Evolutionary conservation across 257 asterid genomes (phyloP), one percentile per base, ranked within the genome.

Genomic region (Mitragyna speciosa): DNA sequence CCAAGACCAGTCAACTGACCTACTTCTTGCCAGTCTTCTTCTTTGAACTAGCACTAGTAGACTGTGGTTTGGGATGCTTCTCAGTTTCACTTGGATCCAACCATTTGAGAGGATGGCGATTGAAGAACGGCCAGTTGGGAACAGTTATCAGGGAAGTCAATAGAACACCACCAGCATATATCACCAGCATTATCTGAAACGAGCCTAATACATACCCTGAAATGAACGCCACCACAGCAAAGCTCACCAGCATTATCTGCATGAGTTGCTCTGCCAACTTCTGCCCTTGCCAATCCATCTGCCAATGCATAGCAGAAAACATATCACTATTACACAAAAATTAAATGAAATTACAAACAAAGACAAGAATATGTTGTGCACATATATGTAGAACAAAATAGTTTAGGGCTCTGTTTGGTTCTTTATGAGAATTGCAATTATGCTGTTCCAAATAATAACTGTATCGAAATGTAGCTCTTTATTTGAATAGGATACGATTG

Each of bases 211-310:
- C 72, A 41, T 70, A 81, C 33, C 84, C 81, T 0, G 49, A 33
- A 47, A 71, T 17, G 31, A 76, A 61, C 5, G 78, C 52, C 70
- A 41, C 75, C 30, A 19, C 76, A 17, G 84, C 84, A 28, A 71
- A 81, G 41, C 63, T 63, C 71, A 81, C 74, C 66, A 81, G 66
- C 81, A 81, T 9, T 33, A 81, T 70, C 84, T 76, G 84, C 84
- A 81, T 81, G 24, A 81, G 70, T 9, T 81, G 84, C 75, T 81
- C 84, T 30, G 78, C 84, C 33, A 81, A 43, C 61, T 81, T 81
- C 81, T 81, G 84, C 20, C 84, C 85, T 73, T 82, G 82, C 85
- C 85, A 82, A 72, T 82, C 85, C 85, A 82, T 82, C 85, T 82
- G 72, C 28, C 12, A 59, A 48, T 11, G 28, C 48, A 70, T 7